Conservation (phyloP, 2,329 filamentous ascomycete genomes). For the Coniochaeta ligniaria region DNA sequence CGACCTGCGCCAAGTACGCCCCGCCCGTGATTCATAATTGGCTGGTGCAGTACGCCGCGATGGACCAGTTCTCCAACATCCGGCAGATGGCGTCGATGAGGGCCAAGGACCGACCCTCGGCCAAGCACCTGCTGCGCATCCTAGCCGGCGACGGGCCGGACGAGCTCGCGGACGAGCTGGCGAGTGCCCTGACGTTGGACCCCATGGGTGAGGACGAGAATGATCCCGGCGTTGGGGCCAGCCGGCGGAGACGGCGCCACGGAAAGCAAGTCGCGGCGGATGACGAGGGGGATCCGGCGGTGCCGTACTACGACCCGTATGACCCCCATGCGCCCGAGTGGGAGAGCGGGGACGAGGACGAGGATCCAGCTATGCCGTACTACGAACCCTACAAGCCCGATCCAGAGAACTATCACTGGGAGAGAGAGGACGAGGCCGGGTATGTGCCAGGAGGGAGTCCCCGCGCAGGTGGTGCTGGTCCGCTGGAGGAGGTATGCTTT, state of each 20-base stretch:
- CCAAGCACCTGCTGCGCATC: constrained; percentile 9
- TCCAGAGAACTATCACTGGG: background rate
- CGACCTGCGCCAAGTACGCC: constrained; percentile 6
- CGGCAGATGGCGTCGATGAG: constrained; percentile 12
- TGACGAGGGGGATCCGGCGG: background rate
- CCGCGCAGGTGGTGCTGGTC: background rate
- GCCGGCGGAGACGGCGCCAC: background rate
- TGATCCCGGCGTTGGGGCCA: background rate
- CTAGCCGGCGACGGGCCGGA: constrained; percentile 5
- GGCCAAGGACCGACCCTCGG: constrained; percentile 10
- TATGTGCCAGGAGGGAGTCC: background rate
- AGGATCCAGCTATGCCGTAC: background rate
- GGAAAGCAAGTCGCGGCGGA: background rate
- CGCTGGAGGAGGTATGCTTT: background rate
- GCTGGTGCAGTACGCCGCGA: constrained; percentile 5
- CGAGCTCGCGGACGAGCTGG: background rate
- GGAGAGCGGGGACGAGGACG: background rate
- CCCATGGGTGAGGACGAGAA: background rate
- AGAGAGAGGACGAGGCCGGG: background rate
- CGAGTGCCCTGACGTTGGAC: background rate
- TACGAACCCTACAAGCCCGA: background rate
- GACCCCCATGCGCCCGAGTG: background rate
- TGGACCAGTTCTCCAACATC: background rate
- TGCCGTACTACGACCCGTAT: background rate
- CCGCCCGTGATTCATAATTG: constrained; percentile 9